phyloP scores from a whole-genome alignment of 495 filamentous ascomycete species.

The Podospora didyma region DNA sequence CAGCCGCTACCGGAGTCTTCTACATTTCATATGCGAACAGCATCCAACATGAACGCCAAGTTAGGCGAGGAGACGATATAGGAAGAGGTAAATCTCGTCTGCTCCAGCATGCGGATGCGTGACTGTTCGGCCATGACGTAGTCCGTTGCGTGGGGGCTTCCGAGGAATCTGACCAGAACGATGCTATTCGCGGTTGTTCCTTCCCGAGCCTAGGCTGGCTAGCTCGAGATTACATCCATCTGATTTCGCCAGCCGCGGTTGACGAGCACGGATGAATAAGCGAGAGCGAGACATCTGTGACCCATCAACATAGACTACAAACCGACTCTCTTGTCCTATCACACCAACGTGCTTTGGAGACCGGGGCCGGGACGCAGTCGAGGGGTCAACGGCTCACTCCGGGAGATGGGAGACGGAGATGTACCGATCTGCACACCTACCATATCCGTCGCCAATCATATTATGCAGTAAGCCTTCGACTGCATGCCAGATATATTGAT shows the following conservation, averaged over 20 bases:
- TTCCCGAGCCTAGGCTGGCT: neutral
- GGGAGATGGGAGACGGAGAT: conserved; percentile 23
- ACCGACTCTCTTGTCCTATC: neutral
- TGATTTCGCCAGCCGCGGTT: neutral
- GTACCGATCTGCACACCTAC: conserved; percentile 25
- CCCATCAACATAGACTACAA: neutral
- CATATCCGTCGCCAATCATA: conserved; percentile 9
- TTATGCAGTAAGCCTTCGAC: conserved; percentile 3
- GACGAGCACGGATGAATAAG: conserved; percentile 5
- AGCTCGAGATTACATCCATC: neutral
- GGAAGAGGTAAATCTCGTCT: no score
- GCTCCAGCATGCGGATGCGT: neutral
- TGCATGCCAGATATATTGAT: conserved; percentile 18
- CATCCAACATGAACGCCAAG: neutral
- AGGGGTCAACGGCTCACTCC: conserved; percentile 12
- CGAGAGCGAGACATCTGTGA: conserved; percentile 10
- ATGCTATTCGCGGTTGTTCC: neutral
- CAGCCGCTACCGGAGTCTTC: neutral
- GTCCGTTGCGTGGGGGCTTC: neutral
- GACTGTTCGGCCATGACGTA: conserved; percentile 1
- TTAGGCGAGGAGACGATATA: neutral
- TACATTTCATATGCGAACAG: neutral
- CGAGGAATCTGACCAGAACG: neutral
- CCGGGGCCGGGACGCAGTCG: conserved; percentile 10
- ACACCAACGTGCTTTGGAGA: neutral